Evolutionary conservation across 1,139 yeast genomes (phyloP).

Genomic region (Taiozyma sp.): DNA sequence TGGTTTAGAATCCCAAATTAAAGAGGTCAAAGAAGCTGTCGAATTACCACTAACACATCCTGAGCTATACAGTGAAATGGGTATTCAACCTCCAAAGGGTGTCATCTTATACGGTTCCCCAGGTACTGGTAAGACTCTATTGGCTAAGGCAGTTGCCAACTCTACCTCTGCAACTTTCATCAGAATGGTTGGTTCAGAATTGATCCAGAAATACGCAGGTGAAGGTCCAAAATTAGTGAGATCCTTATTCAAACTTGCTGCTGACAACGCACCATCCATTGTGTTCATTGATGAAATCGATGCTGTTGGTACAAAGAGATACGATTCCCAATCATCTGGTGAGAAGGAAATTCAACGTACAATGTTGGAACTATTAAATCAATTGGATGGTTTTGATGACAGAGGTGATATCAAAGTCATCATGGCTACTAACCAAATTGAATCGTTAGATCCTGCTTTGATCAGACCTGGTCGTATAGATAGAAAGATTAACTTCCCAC

Average conservation of each 20-base stretch:
- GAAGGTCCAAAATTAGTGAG: constrained; percentile 96
- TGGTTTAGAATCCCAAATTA: constrained; percentile 93
- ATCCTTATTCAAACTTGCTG: constrained; percentile 94
- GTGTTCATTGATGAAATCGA: constrained; percentile 98
- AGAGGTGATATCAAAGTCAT: constrained; percentile 98
- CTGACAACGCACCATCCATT: constrained; percentile 95
- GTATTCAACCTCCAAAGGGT: constrained; percentile 98
- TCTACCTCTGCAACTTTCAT: constrained; percentile 95
- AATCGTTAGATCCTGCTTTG: constrained; percentile 92
- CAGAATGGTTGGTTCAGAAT: constrained; percentile 94
- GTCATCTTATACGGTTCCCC: constrained; percentile 98
- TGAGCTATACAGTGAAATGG: constrained; percentile 97
- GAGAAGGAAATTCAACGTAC: constrained; percentile 98
- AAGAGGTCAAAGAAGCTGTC: constrained; percentile 96
- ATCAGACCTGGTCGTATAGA: constrained; percentile 99
- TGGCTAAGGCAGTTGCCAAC: constrained; percentile 98
- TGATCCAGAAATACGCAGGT: constrained; percentile 94
- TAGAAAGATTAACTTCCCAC: constrained; percentile 92
- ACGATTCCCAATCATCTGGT: constrained; percentile 94
- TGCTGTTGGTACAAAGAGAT: constrained; percentile 97
- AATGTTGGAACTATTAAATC: constrained; percentile 94
- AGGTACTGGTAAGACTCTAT: constrained; percentile 95
- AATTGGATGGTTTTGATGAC: constrained; percentile 97
- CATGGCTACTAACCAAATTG: constrained; percentile 98
- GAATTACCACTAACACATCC: constrained; percentile 98